Base-by-base conservation (phyloP, 306 rosid genomes). In the Alnus rubra region DNA sequence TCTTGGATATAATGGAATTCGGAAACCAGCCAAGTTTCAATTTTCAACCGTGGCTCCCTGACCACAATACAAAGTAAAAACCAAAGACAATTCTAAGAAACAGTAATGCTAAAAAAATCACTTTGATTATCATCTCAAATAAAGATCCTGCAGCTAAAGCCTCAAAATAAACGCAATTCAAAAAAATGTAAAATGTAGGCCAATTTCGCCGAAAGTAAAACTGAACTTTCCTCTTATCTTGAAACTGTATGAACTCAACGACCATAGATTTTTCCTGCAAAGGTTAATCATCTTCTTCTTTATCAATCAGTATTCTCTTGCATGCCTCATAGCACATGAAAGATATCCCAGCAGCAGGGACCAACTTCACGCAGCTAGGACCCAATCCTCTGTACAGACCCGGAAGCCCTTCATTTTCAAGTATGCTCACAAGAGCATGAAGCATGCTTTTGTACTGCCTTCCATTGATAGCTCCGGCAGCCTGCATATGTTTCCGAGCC, bases 401-500 rank as follows among this genome's bases (percentile, higher is more conserved):
- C 0, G 33, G 73, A 23, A 70, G 9, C 33, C 98, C 95, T 71
- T 93, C 97, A 55, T 84, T 86, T 73, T 87, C 90, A 55, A 86
- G 77, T 72, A 91, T 87, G 85, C 90, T 83, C 0, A 76, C 47
- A 54, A 93, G 91, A 15, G 98, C 97, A 69, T 93, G 90, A 59
- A 86, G 83, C 86, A 93, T 79, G 81, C 90, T 88, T 50, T 77
- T 75, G 71, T 91, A 91, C 30, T 90, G 92, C 76, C 89, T 87
- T 76, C 97, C 98, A 68, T 82, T 86, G 6, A 90, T 52, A 52
- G 93, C 90, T n/a, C 96, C 96, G 4, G 88, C 96, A 2, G 88
- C 93, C 80, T 93, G 98, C 93, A 93, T 91, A 44, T 90, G 93
- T 90, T 90, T 90, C 45, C 98, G 87, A 56, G 95, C 97, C 47